These are phyloP conservation scores for Globisporangium spiculum DNA, from an alignment of 352 stramenopile species.

Conservation along the genomic window DNA sequence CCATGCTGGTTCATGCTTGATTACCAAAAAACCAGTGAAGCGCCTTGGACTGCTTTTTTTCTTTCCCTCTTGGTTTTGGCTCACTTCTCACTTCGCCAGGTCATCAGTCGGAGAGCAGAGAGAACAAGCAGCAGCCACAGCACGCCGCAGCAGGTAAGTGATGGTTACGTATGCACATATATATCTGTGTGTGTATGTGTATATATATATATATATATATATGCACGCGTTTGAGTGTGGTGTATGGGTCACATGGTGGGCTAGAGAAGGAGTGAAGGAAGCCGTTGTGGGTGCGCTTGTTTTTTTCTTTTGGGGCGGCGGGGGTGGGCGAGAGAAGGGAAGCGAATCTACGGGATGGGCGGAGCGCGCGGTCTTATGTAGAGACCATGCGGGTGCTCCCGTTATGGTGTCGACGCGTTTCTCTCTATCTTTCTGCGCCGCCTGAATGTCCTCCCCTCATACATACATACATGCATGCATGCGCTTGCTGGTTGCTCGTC, in stretches of 20 bases:
- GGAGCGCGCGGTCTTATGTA: background rate
- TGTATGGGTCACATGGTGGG: background rate
- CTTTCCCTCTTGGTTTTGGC: slow-evolving; percentile 12
- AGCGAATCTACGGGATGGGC: slow-evolving; percentile 2
- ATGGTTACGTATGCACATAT: background rate
- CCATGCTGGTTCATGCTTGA: too few species aligned
- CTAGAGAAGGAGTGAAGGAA: background rate
- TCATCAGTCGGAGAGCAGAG: background rate
- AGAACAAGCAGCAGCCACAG: background rate
- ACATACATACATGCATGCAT: background rate
- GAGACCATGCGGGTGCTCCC: background rate
- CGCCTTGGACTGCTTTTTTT: slow-evolving; percentile 5
- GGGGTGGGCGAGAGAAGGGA: background rate
- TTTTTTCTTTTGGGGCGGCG: background rate
- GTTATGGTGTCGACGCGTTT: background rate
- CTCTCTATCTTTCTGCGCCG: background rate
- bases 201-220: background rate
- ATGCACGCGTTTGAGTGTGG: background rate
- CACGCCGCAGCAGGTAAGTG: background rate
- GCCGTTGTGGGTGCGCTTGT: background rate
- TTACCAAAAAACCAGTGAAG: too few species aligned
- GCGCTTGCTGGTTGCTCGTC: background rate
- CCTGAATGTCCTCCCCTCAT: background rate
- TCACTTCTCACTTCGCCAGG: slow-evolving; percentile 4
- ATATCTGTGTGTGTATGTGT: background rate